Evolutionary conservation across 176 grass and related monocot species (phyloP), one percentile per base, ranked within the genome.

Genomic region (Avena atlantica): DNA sequence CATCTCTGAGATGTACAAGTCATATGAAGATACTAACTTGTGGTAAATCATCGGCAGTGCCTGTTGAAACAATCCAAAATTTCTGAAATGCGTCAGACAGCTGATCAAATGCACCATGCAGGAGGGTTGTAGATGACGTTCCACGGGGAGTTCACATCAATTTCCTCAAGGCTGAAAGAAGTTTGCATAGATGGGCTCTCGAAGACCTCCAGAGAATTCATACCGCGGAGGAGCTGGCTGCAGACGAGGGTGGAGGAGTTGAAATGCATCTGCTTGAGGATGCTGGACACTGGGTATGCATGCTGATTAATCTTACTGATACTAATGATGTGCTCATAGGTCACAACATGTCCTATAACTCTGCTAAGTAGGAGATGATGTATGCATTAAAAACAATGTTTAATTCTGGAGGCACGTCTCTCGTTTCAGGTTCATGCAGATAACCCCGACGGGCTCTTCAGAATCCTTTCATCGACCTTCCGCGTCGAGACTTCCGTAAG

Each of bases 161-260:
- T 70, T 98, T 98, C 64, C 88, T 98, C 53, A 98, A 98, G 84
- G 97, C 94, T n/a, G 94, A 96, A 85, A 94, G 97, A 86, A 98
- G 97, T 89, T 90, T 98, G 76, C 97, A 98, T 73, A 96, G 97
- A 91, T 98, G 97, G 97, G 97, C 97, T 81, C 83, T 98, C 57
- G 97, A 98, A 90, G 97, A 98, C 81, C 87, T 98, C 61, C 92
- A 89, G 79, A 92, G 94, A 60, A 98, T 98, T 86, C 92, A 96
- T 90, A 52, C 72, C 0, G 97, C 94, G 0, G 94, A 98, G 72
- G 97, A 96, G 74, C 76, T 96, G 88, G 94, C 97, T 74, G 76
- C 90, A 16, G 92, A 98, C 12, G 92, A 93, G 89, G 97, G 89
- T 62, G 97, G 93, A 17, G 93, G 97, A 44, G 97, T 98, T 78